Evolutionary conservation across 768 basidiomycete species (phyloP).

Genomic region (Boletellus ananas): DNA sequence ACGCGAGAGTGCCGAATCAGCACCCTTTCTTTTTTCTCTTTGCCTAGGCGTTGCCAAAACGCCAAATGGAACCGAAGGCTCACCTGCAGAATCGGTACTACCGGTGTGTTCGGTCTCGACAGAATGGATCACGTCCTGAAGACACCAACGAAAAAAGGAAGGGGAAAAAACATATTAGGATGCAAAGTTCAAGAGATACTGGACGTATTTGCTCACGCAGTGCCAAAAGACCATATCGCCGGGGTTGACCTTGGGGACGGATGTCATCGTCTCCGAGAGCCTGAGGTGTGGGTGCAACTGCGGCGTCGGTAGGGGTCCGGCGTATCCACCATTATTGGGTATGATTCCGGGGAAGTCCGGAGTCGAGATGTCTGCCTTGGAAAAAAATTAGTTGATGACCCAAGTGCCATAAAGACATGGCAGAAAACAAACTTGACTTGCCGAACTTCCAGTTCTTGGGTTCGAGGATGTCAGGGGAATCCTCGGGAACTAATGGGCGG

Average conservation of each 20-base stretch:
- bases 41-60: too few relatives aligned
- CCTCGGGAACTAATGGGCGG: slow-evolving; percentile 40
- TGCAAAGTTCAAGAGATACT: too few relatives aligned
- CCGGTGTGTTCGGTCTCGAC: slow-evolving; percentile 53
- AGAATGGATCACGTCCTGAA: slow-evolving; percentile 43
- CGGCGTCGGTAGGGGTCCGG: slow-evolving; percentile 47
- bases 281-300: slow-evolving; percentile 63
- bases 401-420: too few relatives aligned
- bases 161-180: too few relatives aligned
- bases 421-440: neutral
- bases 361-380: too few relatives aligned
- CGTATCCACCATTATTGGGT: slow-evolving; percentile 21
- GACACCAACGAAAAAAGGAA: neutral
- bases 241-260: slow-evolving; percentile 65
- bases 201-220: slow-evolving; percentile 37
- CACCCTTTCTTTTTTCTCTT: too few relatives aligned
- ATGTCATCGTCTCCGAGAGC: slow-evolving; percentile 62
- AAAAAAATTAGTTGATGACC: too few relatives aligned
- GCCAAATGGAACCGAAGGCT: neutral
- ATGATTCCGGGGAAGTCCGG: too few relatives aligned
- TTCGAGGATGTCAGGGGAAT: slow-evolving; percentile 42
- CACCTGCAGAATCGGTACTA: slow-evolving; percentile 52
- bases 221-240: slow-evolving; percentile 84
- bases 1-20: neutral
- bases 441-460: slow-evolving; percentile 56